phyloP scores from a whole-genome alignment of 352 stramenopile species.

The Phytophthora quininea region DNA sequence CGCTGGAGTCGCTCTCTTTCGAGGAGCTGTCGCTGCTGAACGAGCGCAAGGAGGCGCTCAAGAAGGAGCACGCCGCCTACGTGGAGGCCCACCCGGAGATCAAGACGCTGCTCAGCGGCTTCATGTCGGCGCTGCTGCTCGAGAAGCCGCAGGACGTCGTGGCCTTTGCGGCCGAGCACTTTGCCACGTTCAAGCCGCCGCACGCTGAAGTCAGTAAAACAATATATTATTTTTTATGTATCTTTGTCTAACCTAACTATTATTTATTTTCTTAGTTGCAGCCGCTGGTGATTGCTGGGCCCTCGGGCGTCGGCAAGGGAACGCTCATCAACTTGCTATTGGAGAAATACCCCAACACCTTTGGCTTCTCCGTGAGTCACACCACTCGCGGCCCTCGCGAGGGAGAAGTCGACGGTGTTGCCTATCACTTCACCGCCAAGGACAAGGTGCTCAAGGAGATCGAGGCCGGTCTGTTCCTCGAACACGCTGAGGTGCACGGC shows the following conservation, averaged over 20 bases:
- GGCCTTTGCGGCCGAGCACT: conserved; percentile 80
- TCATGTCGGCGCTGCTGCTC: conserved; percentile 87
- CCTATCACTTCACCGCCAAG: conserved; percentile 97
- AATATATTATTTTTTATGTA: background rate
- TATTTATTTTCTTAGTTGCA: conserved; percentile 45
- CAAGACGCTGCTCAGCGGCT: conserved; percentile 88
- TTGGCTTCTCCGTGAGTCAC: conserved; percentile 98
- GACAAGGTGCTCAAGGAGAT: conserved; percentile 95
- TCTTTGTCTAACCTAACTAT: background rate
- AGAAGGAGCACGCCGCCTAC: conserved; percentile 86
- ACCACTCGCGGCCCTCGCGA: conserved; percentile 95
- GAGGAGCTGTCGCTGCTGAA: conserved; percentile 87
- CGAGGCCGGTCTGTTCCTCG: conserved; percentile 94
- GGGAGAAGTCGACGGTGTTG: conserved; percentile 95
- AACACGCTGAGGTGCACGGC: conserved; percentile 97
- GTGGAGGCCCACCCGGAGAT: conserved; percentile 88
- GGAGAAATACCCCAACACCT: conserved; percentile 79
- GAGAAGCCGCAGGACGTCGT: conserved; percentile 88
- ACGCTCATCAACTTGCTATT: conserved; percentile 96
- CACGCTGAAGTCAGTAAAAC: conserved; percentile 39
- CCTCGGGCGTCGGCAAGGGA: conserved; percentile 94
- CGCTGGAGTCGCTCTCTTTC: conserved; percentile 76
- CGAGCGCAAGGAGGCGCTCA: conserved; percentile 85
- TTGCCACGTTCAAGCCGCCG: conserved; percentile 72
- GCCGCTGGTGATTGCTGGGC: conserved; percentile 92